Conservation (phyloP, 176 grass and related monocot species). For the Phragmites australis region DNA sequence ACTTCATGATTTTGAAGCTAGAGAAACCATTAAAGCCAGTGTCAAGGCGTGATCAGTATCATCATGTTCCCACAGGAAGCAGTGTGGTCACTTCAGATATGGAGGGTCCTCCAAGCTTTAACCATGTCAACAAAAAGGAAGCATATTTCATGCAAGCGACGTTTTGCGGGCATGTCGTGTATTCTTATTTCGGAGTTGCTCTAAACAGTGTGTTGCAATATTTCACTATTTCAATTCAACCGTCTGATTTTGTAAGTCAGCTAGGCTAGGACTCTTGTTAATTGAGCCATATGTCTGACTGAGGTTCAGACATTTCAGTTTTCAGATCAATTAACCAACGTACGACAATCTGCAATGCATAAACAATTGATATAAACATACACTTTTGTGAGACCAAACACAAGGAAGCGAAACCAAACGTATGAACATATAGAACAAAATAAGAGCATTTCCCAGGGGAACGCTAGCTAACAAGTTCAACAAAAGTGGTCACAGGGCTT, state of each 20-base stretch:
- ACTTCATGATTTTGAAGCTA: neutral
- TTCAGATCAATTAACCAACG: neutral
- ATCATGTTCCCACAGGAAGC: neutral
- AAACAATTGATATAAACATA: neutral
- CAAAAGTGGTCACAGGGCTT: conserved; percentile 14
- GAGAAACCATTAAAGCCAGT: neutral
- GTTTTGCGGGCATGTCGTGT: neutral
- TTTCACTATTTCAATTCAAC: neutral
- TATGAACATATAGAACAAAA: neutral
- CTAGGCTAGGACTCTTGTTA: neutral
- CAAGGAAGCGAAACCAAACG: neutral
- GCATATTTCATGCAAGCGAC: neutral
- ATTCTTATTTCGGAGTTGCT: neutral
- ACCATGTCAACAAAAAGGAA: neutral
- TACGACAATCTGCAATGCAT: neutral
- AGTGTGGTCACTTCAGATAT: neutral
- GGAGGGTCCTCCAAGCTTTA: neutral
- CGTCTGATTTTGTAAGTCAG: neutral
- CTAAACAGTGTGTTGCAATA: no score
- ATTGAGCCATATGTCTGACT: neutral
- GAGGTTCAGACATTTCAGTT: neutral
- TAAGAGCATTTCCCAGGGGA: neutral
- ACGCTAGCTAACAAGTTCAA: conserved; percentile 4
- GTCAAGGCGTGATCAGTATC: neutral
- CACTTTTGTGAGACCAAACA: neutral